phyloP scores from a whole-genome alignment of 768 basidiomycete species.

The Lactifluus pinguis region DNA sequence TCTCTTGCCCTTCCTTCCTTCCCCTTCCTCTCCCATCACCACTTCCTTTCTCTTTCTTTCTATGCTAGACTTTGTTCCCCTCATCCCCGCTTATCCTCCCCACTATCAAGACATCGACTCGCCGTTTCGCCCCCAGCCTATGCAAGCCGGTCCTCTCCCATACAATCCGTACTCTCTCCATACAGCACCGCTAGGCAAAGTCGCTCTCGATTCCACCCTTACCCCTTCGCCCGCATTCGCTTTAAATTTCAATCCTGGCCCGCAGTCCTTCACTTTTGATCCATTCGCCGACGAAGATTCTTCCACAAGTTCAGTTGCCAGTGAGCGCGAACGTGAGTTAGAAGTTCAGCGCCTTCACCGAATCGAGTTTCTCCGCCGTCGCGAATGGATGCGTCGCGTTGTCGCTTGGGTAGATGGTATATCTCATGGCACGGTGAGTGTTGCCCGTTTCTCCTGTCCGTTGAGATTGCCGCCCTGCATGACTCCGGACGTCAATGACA shows the following conservation, averaged over 20 bases:
- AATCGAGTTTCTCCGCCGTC: constrained; percentile 17
- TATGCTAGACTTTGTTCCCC: constrained; percentile 14
- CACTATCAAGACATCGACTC: constrained; percentile 5
- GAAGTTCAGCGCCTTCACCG: constrained; percentile 14
- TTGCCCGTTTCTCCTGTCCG: background rate
- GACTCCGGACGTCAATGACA: background rate
- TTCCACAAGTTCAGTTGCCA: constrained; percentile 10
- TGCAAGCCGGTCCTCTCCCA: constrained; percentile 6
- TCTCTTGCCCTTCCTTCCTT: background rate
- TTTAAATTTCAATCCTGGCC: background rate
- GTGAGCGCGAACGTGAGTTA: constrained; percentile 6
- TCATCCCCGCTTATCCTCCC: constrained; percentile 1
- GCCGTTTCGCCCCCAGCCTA: background rate
- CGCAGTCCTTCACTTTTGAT: constrained; percentile 17
- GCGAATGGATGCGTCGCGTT: constrained; percentile 21
- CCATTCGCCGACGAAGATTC: constrained; percentile 19
- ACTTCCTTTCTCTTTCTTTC: background rate
- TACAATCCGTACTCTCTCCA: constrained; percentile 5
- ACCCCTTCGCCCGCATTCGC: background rate
- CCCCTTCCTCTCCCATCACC: background rate
- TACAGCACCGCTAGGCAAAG: background rate
- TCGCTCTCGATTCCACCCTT: background rate
- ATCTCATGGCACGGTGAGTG: constrained; percentile 13
- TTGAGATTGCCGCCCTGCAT: too few relatives aligned
- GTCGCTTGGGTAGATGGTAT: constrained; percentile 19